Percentiles rank a stretch among this genome's conserved stretches.
Conservation (phyloP, 352 stramenopile genomes). For the Globisporangium okanoganense region DNA sequence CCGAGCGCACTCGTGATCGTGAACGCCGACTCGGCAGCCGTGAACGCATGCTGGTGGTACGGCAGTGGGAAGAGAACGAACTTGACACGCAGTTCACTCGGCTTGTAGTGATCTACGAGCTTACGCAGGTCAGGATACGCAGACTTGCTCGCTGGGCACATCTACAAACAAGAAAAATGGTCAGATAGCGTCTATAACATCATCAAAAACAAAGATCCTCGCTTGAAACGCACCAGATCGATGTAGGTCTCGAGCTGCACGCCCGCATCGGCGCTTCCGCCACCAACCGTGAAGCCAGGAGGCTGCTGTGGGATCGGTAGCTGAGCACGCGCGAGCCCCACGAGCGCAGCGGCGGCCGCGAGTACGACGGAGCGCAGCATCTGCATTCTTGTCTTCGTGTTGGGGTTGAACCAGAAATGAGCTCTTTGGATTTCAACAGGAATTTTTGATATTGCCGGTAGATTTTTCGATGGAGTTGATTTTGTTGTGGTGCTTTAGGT, state of each 20-base stretch:
- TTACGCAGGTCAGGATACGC: slow-evolving; percentile 65
- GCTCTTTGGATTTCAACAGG: neutral
- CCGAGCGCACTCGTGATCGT: slow-evolving; percentile 60
- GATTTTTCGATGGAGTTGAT: too few species aligned
- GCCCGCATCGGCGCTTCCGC: slow-evolving; percentile 42
- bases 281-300: slow-evolving; percentile 57
- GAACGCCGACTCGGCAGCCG: slow-evolving; percentile 53
- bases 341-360: slow-evolving; percentile 2
- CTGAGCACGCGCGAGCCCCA: slow-evolving; percentile 24
- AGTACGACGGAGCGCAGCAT: slow-evolving; percentile 14
- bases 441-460: too few species aligned
- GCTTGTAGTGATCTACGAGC: slow-evolving; percentile 46
- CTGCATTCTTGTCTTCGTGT: slow-evolving; percentile 1
- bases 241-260: slow-evolving; percentile 84
- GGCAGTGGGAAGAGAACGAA: slow-evolving; percentile 78
- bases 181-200: neutral
- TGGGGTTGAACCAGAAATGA: slow-evolving; percentile 8
- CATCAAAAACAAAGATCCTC: neutral
- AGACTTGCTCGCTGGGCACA: slow-evolving; percentile 71
- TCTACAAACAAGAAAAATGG: slow-evolving; percentile 18
- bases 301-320: slow-evolving; percentile 56
- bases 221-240: slow-evolving; percentile 37
- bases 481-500: too few species aligned
- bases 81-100: slow-evolving; percentile 53
- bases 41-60: slow-evolving; percentile 77